These are phyloP conservation scores for Iberis pinnata DNA, from an alignment of 345 rosid genomes.

Conservation along the genomic window DNA sequence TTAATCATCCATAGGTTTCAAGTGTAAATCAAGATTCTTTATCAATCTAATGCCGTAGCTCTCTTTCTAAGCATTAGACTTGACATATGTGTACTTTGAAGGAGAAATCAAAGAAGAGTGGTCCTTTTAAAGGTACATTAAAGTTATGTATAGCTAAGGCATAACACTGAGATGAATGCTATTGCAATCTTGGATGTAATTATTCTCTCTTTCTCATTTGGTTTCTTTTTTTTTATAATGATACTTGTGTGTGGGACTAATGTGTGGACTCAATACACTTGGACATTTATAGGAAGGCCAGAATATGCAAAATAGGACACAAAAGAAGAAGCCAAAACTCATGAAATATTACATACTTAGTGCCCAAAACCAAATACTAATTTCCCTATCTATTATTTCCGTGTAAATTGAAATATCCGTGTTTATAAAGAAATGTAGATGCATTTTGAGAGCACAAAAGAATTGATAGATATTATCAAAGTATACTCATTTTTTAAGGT, in stretches of 20 bases:
- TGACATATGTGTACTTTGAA: slow-evolving; percentile 18
- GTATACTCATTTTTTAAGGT: too few species aligned
- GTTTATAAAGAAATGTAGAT: too few species aligned
- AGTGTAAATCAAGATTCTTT: slow-evolving; percentile 16
- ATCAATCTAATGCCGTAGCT: slow-evolving; percentile 4
- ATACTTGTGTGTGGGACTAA: neutral
- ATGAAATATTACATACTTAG: neutral
- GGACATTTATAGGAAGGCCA: too few species aligned
- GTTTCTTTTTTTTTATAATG: neutral
- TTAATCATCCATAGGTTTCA: slow-evolving; percentile 14
- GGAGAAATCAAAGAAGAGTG: slow-evolving; percentile 26
- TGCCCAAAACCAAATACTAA: too few species aligned
- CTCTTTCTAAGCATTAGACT: slow-evolving; percentile 12
- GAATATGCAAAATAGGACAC: slow-evolving; percentile 14
- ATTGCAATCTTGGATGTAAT: slow-evolving; percentile 4
- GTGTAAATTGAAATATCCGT: too few species aligned
- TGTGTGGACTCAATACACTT: too few species aligned
- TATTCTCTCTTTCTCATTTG: neutral
- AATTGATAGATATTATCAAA: too few species aligned
- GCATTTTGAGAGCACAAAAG: too few species aligned
- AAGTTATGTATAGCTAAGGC: slow-evolving; percentile 24
- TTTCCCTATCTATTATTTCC: neutral
- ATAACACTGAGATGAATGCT: slow-evolving; percentile 18
- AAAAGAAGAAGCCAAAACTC: neutral
- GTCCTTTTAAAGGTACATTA: slow-evolving; percentile 16